These are phyloP conservation scores for Rubroshorea leprosula DNA, from an alignment of 345 rosid species.

Conservation along the genomic window DNA sequence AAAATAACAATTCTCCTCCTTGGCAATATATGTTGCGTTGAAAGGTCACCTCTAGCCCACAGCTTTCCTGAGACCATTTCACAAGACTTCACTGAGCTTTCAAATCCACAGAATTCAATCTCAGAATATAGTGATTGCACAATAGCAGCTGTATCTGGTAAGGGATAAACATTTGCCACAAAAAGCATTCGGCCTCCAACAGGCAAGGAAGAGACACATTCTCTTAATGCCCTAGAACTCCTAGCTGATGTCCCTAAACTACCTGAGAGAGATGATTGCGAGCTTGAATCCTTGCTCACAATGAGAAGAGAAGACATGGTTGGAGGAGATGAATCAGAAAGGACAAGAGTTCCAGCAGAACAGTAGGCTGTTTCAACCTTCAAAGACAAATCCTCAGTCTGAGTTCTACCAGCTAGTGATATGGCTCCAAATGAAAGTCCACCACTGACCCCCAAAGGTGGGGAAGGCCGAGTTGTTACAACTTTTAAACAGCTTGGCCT, in stretches of 20 bases:
- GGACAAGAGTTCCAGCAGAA: constrained; percentile 84
- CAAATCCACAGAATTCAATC: constrained; percentile 73
- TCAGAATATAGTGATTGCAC: constrained; percentile 79
- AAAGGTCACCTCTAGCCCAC: constrained; percentile 95
- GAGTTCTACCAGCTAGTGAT: constrained; percentile 70
- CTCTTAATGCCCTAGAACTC: constrained; percentile 78
- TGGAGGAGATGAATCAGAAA: constrained; percentile 91
- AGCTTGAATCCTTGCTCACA: constrained; percentile 73
- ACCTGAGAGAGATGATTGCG: constrained; percentile 60
- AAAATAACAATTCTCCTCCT: constrained; percentile 78
- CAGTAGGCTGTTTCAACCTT: constrained; percentile 84
- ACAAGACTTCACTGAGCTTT: constrained; percentile 58
- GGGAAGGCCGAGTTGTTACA: constrained; percentile 86
- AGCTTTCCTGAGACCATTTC: constrained; percentile 82
- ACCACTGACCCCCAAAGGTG: constrained; percentile 83
- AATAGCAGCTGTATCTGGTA: constrained; percentile 71
- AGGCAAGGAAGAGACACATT: constrained; percentile 79
- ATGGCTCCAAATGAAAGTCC: constrained; percentile 85
- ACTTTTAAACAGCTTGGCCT: constrained; percentile 87
- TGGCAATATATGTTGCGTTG: constrained; percentile 86
- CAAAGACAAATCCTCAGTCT: constrained; percentile 72
- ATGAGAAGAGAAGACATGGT: constrained; percentile 84
- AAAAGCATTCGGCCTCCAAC: constrained; percentile 98
- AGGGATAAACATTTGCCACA: constrained; percentile 84
- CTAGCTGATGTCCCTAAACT: constrained; percentile 60